Percentiles rank a stretch among this genome's conserved stretches.
phyloP scores from a whole-genome alignment of 2,329 filamentous ascomycete species.

The Trichoderma sp. region DNA sequence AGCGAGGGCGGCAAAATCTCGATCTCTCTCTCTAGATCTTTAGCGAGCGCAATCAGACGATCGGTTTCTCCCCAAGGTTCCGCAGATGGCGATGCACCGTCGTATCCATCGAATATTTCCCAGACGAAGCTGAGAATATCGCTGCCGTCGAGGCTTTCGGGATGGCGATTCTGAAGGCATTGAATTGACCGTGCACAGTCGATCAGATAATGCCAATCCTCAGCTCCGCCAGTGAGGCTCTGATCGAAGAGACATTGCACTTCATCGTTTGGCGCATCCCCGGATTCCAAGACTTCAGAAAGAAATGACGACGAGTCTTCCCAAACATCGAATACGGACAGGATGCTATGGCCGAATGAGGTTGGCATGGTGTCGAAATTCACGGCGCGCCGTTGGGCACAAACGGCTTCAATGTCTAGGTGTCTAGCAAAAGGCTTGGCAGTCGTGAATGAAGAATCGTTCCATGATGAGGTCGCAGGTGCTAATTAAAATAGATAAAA shows the following conservation, averaged over 20 bases:
- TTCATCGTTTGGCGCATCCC: constrained; percentile 31
- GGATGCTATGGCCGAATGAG: constrained; percentile 31
- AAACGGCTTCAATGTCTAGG: not conserved
- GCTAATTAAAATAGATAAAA: not conserved
- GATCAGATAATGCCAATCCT: constrained; percentile 40
- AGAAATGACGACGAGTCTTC: constrained; percentile 36
- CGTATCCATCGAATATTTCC: constrained; percentile 26
- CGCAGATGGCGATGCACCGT: constrained; percentile 6
- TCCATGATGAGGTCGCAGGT: not conserved
- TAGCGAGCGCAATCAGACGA: constrained; percentile 36
- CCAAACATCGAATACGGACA: constrained; percentile 38
- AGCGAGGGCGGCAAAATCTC: constrained; percentile 24
- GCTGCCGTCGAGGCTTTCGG: constrained; percentile 33
- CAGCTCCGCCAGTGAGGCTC: constrained; percentile 37
- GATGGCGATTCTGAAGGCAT: constrained; percentile 20
- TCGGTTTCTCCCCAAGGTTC: constrained; percentile 40
- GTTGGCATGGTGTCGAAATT: constrained; percentile 1
- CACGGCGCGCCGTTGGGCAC: not conserved
- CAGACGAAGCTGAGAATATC: constrained; percentile 39
- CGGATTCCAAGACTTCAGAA: constrained; percentile 33
- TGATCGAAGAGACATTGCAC: constrained; percentile 31
- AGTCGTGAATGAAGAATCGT: not conserved
- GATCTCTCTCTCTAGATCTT: constrained; percentile 31
- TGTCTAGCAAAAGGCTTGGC: not conserved
- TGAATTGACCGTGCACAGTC: constrained; percentile 37